Evolutionary conservation across 208 protist species (phyloP).

Genomic region (Leishmania turanica): DNA sequence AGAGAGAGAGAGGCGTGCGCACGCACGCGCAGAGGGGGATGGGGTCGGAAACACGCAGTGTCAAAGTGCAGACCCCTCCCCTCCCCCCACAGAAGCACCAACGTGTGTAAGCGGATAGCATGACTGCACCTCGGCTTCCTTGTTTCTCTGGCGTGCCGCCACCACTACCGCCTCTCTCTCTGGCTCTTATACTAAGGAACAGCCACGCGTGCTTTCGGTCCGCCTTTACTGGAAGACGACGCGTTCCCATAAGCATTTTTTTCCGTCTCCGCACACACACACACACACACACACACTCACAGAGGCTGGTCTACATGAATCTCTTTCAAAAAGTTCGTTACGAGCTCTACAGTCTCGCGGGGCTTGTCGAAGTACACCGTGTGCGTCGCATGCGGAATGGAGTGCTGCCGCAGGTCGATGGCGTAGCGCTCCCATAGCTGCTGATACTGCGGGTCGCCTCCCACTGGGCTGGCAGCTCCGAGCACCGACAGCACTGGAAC

Average conservation of each 20-base stretch:
- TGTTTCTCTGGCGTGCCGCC: neutral
- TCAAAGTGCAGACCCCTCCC: no score
- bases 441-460: conserved; percentile 17
- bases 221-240: neutral
- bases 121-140: neutral
- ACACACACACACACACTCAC: conserved; percentile 12
- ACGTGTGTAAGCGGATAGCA: neutral
- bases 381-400: conserved; percentile 52
- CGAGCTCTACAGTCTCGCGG: conserved; percentile 26
- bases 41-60: no score
- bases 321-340: conserved; percentile 35
- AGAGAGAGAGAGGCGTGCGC: no score
- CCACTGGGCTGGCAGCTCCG: conserved; percentile 51
- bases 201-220: neutral
- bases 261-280: neutral
- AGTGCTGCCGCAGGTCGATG: conserved; percentile 36
- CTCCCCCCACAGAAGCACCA: no score
- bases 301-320: neutral
- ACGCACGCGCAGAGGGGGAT: no score
- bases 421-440: conserved; percentile 42
- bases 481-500: conserved; percentile 60
- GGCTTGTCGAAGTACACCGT: conserved; percentile 63
- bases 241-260: no score
- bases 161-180: neutral
- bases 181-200: neutral